A percentile compares a stretch with the other conserved stretches of the same genome.
phyloP scores from a whole-genome alignment of 177 flowering plant genomes.

The Tripterygium wilfordii region DNA sequence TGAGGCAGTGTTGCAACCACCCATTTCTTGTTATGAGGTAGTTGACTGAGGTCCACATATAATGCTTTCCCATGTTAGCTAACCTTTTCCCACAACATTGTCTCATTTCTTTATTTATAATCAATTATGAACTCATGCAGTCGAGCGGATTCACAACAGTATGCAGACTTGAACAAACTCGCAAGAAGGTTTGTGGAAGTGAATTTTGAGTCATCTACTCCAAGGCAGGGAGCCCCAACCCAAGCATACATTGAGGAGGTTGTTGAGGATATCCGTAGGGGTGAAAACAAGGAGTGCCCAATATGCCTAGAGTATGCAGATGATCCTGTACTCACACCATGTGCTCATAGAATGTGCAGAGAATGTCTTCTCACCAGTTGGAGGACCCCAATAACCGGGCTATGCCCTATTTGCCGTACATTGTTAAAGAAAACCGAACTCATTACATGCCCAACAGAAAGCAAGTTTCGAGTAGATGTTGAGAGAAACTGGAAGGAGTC shows the following conservation, averaged over 20 bases:
- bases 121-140: slow-evolving; percentile 27
- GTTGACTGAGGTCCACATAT: too few relatives aligned
- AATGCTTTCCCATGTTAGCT: too few relatives aligned
- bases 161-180: slow-evolving; percentile 56
- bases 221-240: slow-evolving; percentile 25
- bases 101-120: neutral
- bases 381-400: slow-evolving; percentile 38
- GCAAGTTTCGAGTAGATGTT: slow-evolving; percentile 44
- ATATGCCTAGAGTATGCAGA: slow-evolving; percentile 74
- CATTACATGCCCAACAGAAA: slow-evolving; percentile 66
- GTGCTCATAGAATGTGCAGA: slow-evolving; percentile 77
- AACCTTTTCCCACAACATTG: too few relatives aligned
- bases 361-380: slow-evolving; percentile 75
- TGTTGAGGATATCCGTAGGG: slow-evolving; percentile 46
- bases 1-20: slow-evolving; percentile 81
- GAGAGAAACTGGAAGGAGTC: slow-evolving; percentile 70
- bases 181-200: slow-evolving; percentile 47
- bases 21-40: slow-evolving; percentile 88
- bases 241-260: slow-evolving; percentile 66
- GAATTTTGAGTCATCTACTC: slow-evolving; percentile 15
- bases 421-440: slow-evolving; percentile 40
- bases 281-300: slow-evolving; percentile 65
- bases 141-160: slow-evolving; percentile 53
- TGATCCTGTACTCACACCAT: slow-evolving; percentile 73
- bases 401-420: slow-evolving; percentile 65